These are phyloP conservation scores for Trichoderma harzianum DNA, from an alignment of 2,329 filamentous ascomycete genomes.

Conservation along the genomic window DNA sequence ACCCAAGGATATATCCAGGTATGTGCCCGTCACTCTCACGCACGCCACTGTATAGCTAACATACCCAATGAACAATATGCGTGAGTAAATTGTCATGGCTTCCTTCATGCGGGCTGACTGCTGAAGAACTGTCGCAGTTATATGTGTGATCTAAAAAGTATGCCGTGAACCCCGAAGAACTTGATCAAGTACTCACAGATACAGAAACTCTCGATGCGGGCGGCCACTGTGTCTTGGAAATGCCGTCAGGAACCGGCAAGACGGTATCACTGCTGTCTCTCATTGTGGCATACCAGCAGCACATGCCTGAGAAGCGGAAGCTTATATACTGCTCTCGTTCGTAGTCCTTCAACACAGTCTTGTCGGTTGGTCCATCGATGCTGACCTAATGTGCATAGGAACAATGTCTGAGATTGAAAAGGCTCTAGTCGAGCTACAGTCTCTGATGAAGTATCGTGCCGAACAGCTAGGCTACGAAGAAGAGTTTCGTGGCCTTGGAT, in stretches of 20 bases:
- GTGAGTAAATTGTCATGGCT: conserved; percentile 31
- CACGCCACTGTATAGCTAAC: background rate
- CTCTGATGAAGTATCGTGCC: conserved; percentile 89
- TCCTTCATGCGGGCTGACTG: background rate
- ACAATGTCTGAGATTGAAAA: conserved; percentile 99
- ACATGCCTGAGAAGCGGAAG: conserved; percentile 89
- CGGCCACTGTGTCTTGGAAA: conserved; percentile 94
- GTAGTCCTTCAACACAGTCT: background rate
- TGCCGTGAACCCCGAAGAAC: background rate
- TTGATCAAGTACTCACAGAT: background rate
- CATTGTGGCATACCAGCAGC: conserved; percentile 94
- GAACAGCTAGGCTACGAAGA: conserved; percentile 87
- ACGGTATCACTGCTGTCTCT: conserved; percentile 92
- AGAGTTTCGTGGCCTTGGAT: conserved; percentile 85
- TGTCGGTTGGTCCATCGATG: background rate
- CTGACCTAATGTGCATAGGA: conserved; percentile 38
- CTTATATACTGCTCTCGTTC: conserved; percentile 95
- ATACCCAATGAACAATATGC: conserved; percentile 51
- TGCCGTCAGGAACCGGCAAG: conserved; percentile 98
- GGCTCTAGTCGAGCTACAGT: conserved; percentile 84
- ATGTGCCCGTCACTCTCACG: conserved; percentile 20
- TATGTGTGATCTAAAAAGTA: conserved; percentile 58
- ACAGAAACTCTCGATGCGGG: conserved; percentile 80
- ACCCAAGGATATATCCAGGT: conserved; percentile 58
- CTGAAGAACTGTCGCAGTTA: conserved; percentile 38